Evolutionary conservation across 495 filamentous ascomycete species (phyloP), one percentile per base, ranked within the genome.

Genomic region (Penicillium odoratum): DNA sequence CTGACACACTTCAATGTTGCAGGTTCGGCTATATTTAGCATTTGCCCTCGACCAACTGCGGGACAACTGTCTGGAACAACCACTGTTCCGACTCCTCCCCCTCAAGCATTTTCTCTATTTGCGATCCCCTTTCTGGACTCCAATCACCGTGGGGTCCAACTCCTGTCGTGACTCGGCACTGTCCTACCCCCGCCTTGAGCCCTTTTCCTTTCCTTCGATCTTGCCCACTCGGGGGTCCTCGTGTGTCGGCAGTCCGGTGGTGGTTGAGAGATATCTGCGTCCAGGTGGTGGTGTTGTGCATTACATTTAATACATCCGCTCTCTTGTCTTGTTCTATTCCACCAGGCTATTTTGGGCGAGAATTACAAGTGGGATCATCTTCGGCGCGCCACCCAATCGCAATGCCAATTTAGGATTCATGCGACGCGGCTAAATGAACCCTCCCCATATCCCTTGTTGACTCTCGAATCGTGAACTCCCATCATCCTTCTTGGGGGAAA

Each of bases 1-100:
- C 66, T 68, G 64, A 68, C 68, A 62, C 57, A 70, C 59, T 58
- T 21, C 21, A 21, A 21, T 52, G 57, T 58, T 66, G 61, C 66
- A 67, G 67, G 42, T 67, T 67, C 68, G 69, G 40, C 72, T 75
- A 75, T 70, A 72, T 69, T 75, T 75, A 75, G 73, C 63, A 74
- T 65, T 64, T 66, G 30, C 57, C 62, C 60, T 73, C 63, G 58
- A 60, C 60, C 36, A 40, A 63, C 65, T 64, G 62, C 67, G 58
- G 60, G 61, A 64, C 66, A 59, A 55, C 60, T 65, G 46, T 48
- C 46, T 48, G 46, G 70, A 68, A 67, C 59, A 63, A 65, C 61
- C 49, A 62, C 56, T 36, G 54, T 48, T 53, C 53, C 52, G 55
- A 51, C 48, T 56, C 45, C 44, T 21, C 18, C 29, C 33, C 18